Evolutionary conservation across 352 stramenopile species (phyloP).

Genomic region (Phytophthora multivora): DNA sequence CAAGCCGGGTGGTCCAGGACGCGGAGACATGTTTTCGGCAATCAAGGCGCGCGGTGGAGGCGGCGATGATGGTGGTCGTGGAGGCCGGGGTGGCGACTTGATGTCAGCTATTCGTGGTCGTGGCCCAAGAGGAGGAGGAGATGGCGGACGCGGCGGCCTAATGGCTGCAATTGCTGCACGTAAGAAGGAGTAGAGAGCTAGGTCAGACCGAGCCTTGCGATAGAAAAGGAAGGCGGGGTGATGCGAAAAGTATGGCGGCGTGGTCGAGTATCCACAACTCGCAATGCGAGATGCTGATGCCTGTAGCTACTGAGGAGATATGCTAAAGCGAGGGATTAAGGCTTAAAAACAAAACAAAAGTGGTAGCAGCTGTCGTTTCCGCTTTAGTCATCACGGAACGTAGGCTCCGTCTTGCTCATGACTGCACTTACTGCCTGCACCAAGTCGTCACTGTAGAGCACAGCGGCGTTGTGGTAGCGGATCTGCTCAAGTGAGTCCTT

Average conservation of each 20-base stretch:
- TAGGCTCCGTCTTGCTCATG: slow-evolving; percentile 70
- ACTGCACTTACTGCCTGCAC: slow-evolving; percentile 69
- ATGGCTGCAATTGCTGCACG: slow-evolving; percentile 64
- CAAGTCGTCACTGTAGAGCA: slow-evolving; percentile 88
- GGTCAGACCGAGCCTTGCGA: slow-evolving; percentile 20
- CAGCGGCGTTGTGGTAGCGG: slow-evolving; percentile 83
- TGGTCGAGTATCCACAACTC: slow-evolving; percentile 2
- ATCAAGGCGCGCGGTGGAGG: slow-evolving; percentile 55
- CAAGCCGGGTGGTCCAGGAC: slow-evolving; percentile 45
- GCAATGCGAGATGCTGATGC: slow-evolving; percentile 6
- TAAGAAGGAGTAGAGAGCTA: slow-evolving; percentile 56
- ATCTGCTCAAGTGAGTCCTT: slow-evolving; percentile 77
- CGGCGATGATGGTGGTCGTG: slow-evolving; percentile 28
- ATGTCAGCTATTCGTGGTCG: slow-evolving; percentile 63
- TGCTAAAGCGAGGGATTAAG: slow-evolving; percentile 14
- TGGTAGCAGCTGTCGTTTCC: background rate
- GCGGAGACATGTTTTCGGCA: slow-evolving; percentile 67
- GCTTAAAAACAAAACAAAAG: no score
- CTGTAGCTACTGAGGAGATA: slow-evolving; percentile 25
- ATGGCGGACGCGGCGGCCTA: slow-evolving; percentile 50
- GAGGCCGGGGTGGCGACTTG: slow-evolving; percentile 50
- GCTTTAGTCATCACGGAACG: slow-evolving; percentile 69
- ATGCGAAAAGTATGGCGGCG: slow-evolving; percentile 14
- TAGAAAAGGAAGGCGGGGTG: slow-evolving; percentile 26
- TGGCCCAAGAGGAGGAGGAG: slow-evolving; percentile 37